Evolutionary conservation across 345 rosid species (phyloP).

Genomic region (Eucalyptus rudis): DNA sequence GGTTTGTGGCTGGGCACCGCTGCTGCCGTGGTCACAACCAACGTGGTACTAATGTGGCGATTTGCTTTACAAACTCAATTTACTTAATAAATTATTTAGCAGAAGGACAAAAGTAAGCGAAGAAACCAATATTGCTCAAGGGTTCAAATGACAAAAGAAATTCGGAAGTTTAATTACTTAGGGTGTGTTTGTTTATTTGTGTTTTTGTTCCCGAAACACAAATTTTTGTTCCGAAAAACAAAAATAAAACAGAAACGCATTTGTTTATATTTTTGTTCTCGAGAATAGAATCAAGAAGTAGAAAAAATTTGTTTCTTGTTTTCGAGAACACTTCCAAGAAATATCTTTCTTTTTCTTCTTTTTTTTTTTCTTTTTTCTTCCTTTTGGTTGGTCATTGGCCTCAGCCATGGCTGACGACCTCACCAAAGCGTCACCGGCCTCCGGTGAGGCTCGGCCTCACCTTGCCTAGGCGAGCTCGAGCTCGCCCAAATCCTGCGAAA

Average conservation of each 20-base stretch:
- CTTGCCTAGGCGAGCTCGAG: fast-evolving
- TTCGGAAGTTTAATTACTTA: not conserved
- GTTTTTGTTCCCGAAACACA: too few species aligned
- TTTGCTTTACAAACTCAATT: not conserved
- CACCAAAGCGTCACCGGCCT: fast-evolving
- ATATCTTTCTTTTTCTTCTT: too few species aligned
- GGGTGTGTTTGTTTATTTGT: too few species aligned
- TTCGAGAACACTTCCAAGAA: fast-evolving
- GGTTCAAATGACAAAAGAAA: not conserved
- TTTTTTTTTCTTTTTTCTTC: too few species aligned
- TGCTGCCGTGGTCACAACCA: not conserved
- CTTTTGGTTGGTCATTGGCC: fast-evolving
- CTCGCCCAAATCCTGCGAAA: too few species aligned
- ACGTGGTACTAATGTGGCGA: not conserved
- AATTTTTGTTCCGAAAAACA: too few species aligned
- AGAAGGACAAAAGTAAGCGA: not conserved
- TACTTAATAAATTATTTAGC: not conserved
- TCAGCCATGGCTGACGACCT: too few species aligned
- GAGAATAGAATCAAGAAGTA: too few species aligned
- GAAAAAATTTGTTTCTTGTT: too few species aligned
- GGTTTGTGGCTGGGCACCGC: not conserved
- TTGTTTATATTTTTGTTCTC: too few species aligned
- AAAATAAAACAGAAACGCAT: fast-evolving
- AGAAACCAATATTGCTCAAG: not conserved
- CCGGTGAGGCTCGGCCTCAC: fast-evolving